Percentiles rank a stretch among this genome's conserved stretches.
These are phyloP conservation scores for Pelargonium hybrid DNA, from an alignment of 441 rosid genomes.

Conservation along the genomic window DNA sequence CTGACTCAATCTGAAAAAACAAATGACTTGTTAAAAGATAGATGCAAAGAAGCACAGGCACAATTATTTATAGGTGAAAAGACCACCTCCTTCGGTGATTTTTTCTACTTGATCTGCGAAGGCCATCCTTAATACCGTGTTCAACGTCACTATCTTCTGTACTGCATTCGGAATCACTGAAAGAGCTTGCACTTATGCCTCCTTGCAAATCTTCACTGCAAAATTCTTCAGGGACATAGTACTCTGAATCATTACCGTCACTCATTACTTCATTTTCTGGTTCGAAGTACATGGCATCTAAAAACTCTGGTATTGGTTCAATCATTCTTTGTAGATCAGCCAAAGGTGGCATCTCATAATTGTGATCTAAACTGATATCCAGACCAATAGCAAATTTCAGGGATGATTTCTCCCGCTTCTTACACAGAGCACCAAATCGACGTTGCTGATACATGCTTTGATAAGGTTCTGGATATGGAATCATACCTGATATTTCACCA, in stretches of 20 bases:
- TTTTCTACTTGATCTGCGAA: constrained; percentile 48
- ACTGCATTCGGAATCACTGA: constrained; percentile 51
- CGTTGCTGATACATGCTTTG: constrained; percentile 66
- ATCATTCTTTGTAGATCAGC: constrained; percentile 62
- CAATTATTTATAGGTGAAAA: constrained; percentile 13
- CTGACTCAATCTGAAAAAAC: constrained; percentile 40
- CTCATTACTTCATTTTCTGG: constrained; percentile 57
- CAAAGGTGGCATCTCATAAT: constrained; percentile 63
- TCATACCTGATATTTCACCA: constrained; percentile 47
- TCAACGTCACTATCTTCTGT: constrained; percentile 46
- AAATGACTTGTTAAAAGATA: constrained; percentile 17
- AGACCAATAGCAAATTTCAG: constrained; percentile 52
- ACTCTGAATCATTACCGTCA: constrained; percentile 65
- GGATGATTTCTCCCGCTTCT: constrained; percentile 56
- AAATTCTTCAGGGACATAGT: constrained; percentile 47
- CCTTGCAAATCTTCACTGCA: constrained; percentile 50
- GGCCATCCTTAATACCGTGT: constrained; percentile 31
- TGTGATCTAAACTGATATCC: constrained; percentile 59
- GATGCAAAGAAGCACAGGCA: constrained; percentile 17
- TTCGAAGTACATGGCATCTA: constrained; percentile 67
- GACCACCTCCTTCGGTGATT: constrained; percentile 41
- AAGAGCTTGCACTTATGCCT: constrained; percentile 38
- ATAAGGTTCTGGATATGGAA: constrained; percentile 76
- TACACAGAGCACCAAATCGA: constrained; percentile 65
- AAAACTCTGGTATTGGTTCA: constrained; percentile 62